Evolutionary conservation across 2,329 filamentous ascomycete genomes (phyloP).

Genomic region (Aureobasidium sp.): DNA sequence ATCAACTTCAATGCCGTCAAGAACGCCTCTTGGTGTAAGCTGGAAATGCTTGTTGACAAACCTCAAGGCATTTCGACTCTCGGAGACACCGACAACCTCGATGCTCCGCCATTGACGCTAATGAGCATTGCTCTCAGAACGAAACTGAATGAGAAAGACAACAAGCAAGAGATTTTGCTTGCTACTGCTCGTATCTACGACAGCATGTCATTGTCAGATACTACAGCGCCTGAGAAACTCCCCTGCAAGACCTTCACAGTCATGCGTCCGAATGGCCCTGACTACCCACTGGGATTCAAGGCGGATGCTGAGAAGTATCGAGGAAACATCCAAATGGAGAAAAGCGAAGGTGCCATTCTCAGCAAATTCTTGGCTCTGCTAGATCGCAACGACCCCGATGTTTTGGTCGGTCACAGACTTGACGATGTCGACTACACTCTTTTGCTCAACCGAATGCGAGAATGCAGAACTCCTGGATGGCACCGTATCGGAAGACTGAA

Average conservation of each 20-base stretch:
- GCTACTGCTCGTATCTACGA: slow-evolving; percentile 91
- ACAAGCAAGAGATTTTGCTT: slow-evolving; percentile 91
- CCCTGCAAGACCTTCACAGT: slow-evolving; percentile 87
- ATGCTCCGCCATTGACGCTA: slow-evolving; percentile 81
- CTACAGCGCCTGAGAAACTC: slow-evolving; percentile 78
- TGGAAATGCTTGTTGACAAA: slow-evolving; percentile 74
- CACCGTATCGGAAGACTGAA: slow-evolving; percentile 83
- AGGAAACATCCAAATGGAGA: slow-evolving; percentile 71
- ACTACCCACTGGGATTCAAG: slow-evolving; percentile 84
- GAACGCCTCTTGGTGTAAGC: slow-evolving; percentile 94
- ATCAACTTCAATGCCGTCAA: slow-evolving; percentile 77
- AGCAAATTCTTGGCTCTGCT: slow-evolving; percentile 85
- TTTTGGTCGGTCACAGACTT: slow-evolving; percentile 88
- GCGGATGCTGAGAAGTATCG: slow-evolving; percentile 62
- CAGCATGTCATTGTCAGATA: slow-evolving; percentile 77
- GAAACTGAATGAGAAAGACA: slow-evolving; percentile 79
- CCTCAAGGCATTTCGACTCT: slow-evolving; percentile 67
- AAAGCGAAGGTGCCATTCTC: slow-evolving; percentile 74
- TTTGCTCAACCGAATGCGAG: slow-evolving; percentile 73
- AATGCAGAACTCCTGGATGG: slow-evolving; percentile 90
- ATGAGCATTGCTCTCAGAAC: slow-evolving; percentile 92
- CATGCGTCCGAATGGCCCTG: slow-evolving; percentile 65
- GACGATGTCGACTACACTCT: slow-evolving; percentile 96
- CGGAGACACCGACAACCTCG: slow-evolving; percentile 69
- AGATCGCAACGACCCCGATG: slow-evolving; percentile 82